Evolutionary conservation across 805 yeast species (phyloP).

Genomic region (Kuraishia ogatae): DNA sequence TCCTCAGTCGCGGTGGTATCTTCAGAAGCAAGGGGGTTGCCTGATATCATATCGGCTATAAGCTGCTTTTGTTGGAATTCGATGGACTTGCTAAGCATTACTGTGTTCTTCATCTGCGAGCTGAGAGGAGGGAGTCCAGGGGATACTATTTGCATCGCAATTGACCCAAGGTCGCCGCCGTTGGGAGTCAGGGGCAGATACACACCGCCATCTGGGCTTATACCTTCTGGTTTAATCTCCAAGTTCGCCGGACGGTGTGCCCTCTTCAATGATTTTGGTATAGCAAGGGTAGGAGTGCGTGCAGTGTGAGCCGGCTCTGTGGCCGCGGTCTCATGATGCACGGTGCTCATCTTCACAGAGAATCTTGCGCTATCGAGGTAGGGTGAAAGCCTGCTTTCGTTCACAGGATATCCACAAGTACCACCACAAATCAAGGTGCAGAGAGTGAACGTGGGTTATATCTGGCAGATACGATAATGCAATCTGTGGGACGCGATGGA

Average conservation of each 20-base stretch:
- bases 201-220: background rate
- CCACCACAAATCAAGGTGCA: too few species aligned
- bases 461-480: too few species aligned
- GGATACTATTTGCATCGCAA: constrained; percentile 4
- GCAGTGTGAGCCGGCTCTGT: background rate
- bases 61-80: constrained; percentile 4
- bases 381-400: too few species aligned
- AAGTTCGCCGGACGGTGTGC: background rate
- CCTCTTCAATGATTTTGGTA: background rate
- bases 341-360: background rate
- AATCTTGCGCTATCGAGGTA: too few species aligned
- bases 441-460: too few species aligned
- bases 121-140: constrained; percentile 5
- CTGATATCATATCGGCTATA: constrained; percentile 1
- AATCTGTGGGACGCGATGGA: too few species aligned
- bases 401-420: too few species aligned
- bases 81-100: constrained; percentile 1
- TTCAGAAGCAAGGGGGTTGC: background rate
- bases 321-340: background rate
- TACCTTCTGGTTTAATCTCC: background rate
- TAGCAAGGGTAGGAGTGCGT: background rate
- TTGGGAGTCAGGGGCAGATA: background rate
- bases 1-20: background rate
- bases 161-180: background rate
- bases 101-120: constrained; percentile 3